These are phyloP conservation scores for Pestalotiopsis sp. DNA, from an alignment of 2,329 filamentous ascomycete species.

Conservation along the genomic window DNA sequence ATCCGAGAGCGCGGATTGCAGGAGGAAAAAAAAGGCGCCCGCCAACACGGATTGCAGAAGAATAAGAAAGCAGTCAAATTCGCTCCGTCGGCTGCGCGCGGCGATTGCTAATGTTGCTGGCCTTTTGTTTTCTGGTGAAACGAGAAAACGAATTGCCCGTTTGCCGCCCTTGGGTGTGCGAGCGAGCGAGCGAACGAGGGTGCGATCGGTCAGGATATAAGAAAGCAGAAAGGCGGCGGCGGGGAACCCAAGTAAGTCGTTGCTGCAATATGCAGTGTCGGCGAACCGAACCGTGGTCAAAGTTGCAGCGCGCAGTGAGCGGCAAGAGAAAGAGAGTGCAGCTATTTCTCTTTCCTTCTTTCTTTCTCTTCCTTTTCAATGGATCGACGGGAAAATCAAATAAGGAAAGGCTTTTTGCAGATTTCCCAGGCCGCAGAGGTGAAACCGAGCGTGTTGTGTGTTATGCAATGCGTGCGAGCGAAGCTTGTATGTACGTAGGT, in stretches of 20 bases:
- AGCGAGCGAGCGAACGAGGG: neutral
- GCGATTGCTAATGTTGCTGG: neutral
- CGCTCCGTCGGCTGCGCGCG: neutral
- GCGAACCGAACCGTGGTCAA: neutral
- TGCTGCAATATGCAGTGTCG: neutral
- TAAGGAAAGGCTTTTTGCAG: neutral
- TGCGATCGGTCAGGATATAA: slow-evolving; percentile 4
- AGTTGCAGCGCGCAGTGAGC: neutral
- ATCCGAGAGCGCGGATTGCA: neutral
- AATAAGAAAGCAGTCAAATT: neutral
- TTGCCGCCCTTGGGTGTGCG: neutral
- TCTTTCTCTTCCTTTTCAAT: neutral
- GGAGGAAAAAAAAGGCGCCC: neutral
- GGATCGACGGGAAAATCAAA: neutral
- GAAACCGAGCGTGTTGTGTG: neutral
- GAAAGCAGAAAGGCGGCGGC: slow-evolving; percentile 2
- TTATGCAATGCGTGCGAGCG: neutral
- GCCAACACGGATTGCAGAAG: neutral
- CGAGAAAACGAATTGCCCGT: neutral
- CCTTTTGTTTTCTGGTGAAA: neutral
- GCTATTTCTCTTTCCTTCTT: neutral
- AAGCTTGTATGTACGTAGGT: neutral
- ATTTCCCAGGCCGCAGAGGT: neutral
- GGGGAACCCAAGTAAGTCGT: neutral
- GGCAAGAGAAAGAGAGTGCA: neutral